Conservation (phyloP, 2,329 filamentous ascomycete genomes). For the Plectosphaerella cucumerina region DNA sequence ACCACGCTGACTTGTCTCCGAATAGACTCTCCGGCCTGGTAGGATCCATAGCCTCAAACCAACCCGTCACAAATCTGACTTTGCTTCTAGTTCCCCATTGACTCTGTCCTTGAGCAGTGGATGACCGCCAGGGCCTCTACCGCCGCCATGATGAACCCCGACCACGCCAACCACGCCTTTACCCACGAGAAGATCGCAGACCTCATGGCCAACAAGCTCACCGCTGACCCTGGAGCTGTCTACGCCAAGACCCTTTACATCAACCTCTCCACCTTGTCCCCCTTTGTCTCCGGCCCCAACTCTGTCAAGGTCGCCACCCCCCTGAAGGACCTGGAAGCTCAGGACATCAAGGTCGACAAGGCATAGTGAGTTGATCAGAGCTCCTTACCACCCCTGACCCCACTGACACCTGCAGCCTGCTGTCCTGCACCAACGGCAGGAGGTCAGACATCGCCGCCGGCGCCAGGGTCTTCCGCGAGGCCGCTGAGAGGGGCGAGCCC, state of each 20-base stretch:
- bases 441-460: slow-evolving; percentile 78
- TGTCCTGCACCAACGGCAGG: slow-evolving; percentile 86
- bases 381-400: slow-evolving; percentile 4
- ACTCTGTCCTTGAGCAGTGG: slow-evolving; percentile 68
- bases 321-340: slow-evolving; percentile 63
- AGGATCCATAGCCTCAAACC: background rate
- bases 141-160: slow-evolving; percentile 56
- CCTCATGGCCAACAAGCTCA: slow-evolving; percentile 61
- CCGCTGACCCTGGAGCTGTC: slow-evolving; percentile 69
- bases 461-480: slow-evolving; percentile 79
- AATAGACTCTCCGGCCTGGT: too few relatives aligned
- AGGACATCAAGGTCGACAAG: slow-evolving; percentile 75
- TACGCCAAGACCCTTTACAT: slow-evolving; percentile 84
- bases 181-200: slow-evolving; percentile 70
- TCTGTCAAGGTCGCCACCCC: slow-evolving; percentile 85
- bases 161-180: slow-evolving; percentile 54
- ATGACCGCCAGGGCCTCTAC: slow-evolving; percentile 71
- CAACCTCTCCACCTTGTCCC: slow-evolving; percentile 77
- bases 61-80: slow-evolving; percentile 29
- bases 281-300: slow-evolving; percentile 84
- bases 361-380: slow-evolving; percentile 54
- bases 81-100: slow-evolving; percentile 67
- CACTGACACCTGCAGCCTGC: slow-evolving; percentile 36
- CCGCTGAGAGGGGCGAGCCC: slow-evolving; percentile 57
- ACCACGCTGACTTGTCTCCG: too few relatives aligned